A percentile compares a stretch with the other conserved stretches of the same genome.
These are phyloP conservation scores for Globisporangium uncinulatum DNA, from an alignment of 352 stramenopile species.

Conservation along the genomic window DNA sequence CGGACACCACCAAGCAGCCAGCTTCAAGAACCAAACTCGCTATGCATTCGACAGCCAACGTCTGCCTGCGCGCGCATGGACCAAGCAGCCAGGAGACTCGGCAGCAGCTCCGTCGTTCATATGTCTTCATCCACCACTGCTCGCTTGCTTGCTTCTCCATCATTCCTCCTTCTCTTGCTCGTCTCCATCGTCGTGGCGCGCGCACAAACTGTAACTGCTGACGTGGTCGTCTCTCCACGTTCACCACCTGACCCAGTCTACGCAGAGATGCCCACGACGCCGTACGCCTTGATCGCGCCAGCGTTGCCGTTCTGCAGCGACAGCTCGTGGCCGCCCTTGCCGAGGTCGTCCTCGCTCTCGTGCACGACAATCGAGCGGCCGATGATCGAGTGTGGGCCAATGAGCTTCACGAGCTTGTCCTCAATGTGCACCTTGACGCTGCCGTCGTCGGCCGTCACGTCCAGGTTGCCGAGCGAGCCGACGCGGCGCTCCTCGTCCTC, in stretches of 20 bases:
- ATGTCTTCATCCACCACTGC: background rate
- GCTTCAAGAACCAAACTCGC: background rate
- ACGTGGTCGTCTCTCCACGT: no score
- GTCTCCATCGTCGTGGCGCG: background rate
- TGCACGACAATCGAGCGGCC: conserved; percentile 94
- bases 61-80: background rate
- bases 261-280: conserved; percentile 90
- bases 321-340: conserved; percentile 95
- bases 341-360: conserved; percentile 94
- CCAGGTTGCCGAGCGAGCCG: conserved; percentile 92
- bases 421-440: conserved; percentile 90
- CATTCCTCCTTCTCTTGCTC: background rate
- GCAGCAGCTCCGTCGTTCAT: no score
- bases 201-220: background rate
- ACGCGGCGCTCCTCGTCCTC: conserved; percentile 95
- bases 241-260: no score
- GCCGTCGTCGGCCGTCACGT: conserved; percentile 79
- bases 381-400: conserved; percentile 97
- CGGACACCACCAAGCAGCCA: background rate
- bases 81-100: background rate
- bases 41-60: background rate
- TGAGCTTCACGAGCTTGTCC: conserved; percentile 96
- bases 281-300: conserved; percentile 88
- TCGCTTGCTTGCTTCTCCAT: background rate
- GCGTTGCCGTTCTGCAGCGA: conserved; percentile 96